Percentiles rank a stretch among this genome's conserved stretches.
phyloP scores from a whole-genome alignment of 2,329 filamentous ascomycete genomes.

The Diaporthe destruens region DNA sequence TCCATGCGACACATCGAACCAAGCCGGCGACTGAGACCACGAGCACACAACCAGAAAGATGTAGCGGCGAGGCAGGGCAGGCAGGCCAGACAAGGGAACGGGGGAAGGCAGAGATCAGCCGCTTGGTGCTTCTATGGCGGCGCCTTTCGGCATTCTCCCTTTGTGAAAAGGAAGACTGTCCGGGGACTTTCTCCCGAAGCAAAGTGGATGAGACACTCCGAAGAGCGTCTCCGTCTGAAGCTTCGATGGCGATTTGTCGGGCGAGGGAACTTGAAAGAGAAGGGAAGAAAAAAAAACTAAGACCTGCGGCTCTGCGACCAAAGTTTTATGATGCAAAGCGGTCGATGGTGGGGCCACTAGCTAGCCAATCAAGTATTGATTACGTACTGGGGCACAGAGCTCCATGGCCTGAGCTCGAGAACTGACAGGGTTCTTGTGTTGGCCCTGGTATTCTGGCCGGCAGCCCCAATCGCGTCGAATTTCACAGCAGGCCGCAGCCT shows the following conservation, averaged over 20 bases:
- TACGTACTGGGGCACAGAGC: slow-evolving; percentile 25
- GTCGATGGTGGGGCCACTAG: slow-evolving; percentile 32
- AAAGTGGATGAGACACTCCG: slow-evolving; percentile 51
- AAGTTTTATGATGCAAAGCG: slow-evolving; percentile 40
- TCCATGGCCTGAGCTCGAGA: not conserved
- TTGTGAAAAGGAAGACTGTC: slow-evolving; percentile 70
- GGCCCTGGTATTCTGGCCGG: slow-evolving; percentile 13
- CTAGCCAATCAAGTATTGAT: slow-evolving; percentile 34
- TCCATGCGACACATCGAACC: slow-evolving; percentile 66
- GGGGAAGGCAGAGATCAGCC: slow-evolving; percentile 81
- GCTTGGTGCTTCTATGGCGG: slow-evolving; percentile 98
- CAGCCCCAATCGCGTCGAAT: slow-evolving; percentile 31
- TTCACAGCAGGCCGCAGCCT: slow-evolving; percentile 36
- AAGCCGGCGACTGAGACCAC: slow-evolving; percentile 9
- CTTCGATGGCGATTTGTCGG: slow-evolving; percentile 99
- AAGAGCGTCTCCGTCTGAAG: slow-evolving; percentile 82
- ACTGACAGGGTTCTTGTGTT: slow-evolving; percentile 24
- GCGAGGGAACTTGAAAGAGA: slow-evolving; percentile 77
- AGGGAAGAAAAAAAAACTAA: slow-evolving; percentile 44
- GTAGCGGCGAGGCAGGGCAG: slow-evolving; percentile 48
- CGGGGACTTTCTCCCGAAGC: slow-evolving; percentile 99
- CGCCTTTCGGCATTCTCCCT: slow-evolving; percentile 89
- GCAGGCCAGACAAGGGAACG: slow-evolving; percentile 55
- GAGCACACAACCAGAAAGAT: slow-evolving; percentile 47
- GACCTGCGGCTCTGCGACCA: slow-evolving; percentile 41